Evolutionary conservation across 2,329 filamentous ascomycete species (phyloP), one percentile per base, ranked within the genome.

Genomic region (Dothideomycetes sp.): DNA sequence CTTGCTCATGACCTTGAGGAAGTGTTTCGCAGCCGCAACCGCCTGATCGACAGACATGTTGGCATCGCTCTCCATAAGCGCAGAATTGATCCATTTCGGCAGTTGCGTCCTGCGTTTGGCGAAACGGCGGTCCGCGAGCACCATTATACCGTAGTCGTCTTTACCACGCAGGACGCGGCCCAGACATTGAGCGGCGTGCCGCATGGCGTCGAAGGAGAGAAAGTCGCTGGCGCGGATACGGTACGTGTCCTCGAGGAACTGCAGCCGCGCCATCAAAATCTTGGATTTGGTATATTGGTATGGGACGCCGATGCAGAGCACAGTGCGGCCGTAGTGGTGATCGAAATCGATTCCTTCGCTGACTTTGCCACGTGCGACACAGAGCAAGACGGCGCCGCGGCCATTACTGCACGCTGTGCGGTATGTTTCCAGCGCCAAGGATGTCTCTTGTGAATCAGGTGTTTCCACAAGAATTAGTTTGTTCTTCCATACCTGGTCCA

Each of bases 101-200:
- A 98, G 69, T 62, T 98, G 93, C 3, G 63, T 71, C 29, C 87
- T 73, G 64, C 96, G 96, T 66, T 91, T 93, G 57, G 86, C 81
- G 61, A 95, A 98, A 14, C 91, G 78, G 31, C 85, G 80, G 59
- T 98, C 91, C 2, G 93, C 91, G 19, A 98, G 71, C 4, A 98
- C 89, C 91, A 98, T 98, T 68, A 98, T 85, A n/a, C 91, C 91
- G 60, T 98, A 98, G 61, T 98, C 91, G 56, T 98, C 93, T 60
- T 98, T 98, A 17, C 91, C 91, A 52, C 91, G 75, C 46, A 98
- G 68, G 32, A 98, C 91, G 57, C 91, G 88, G 11, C 91, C 93
- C 2, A 98, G 69, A 55, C 91, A 98, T 58, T 98, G 91, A 1
- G 91, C 89, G 11, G 91, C 91, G 58, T 98, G 91, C n/a, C 91